A percentile compares a stretch with the other conserved stretches of the same genome.
Conservation (phyloP, 495 filamentous ascomycete genomes). For the Talaromyces nanjingensis region DNA sequence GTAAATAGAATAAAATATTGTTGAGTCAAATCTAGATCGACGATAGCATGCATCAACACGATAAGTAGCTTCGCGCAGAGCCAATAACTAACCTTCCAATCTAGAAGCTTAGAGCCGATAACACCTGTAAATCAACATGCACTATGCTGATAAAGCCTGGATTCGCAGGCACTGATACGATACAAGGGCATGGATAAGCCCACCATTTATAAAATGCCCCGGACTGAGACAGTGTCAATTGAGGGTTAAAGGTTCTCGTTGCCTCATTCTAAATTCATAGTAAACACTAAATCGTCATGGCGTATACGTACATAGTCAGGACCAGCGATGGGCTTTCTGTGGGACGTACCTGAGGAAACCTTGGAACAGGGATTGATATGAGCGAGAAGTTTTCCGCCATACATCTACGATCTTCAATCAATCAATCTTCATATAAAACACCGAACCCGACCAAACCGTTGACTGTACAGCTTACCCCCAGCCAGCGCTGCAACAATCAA, state of each 20-base stretch:
- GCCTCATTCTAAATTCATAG: no score
- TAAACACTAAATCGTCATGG: no score
- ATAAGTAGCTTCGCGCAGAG: background rate
- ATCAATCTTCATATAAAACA: no score
- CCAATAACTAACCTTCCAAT: background rate
- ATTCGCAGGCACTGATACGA: background rate
- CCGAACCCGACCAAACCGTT: background rate
- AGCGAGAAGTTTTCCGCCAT: background rate
- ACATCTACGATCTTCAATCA: no score
- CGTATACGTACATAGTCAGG: background rate
- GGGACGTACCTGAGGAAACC: background rate
- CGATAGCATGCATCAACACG: no score
- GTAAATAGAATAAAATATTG: no score
- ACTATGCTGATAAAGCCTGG: background rate
- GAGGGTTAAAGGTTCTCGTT: background rate
- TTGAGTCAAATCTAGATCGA: no score
- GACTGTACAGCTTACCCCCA: background rate
- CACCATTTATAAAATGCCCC: background rate
- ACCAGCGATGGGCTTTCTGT: background rate
- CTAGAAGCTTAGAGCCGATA: background rate
- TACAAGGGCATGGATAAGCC: background rate
- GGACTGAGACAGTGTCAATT: background rate
- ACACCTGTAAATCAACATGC: background rate
- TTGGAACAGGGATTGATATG: background rate
- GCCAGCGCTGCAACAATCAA: background rate